Percentiles rank a stretch among this genome's conserved stretches.
These are phyloP conservation scores for Eimeria praecox DNA, from an alignment of 169 alveolate genomes.

Conservation along the genomic window DNA sequence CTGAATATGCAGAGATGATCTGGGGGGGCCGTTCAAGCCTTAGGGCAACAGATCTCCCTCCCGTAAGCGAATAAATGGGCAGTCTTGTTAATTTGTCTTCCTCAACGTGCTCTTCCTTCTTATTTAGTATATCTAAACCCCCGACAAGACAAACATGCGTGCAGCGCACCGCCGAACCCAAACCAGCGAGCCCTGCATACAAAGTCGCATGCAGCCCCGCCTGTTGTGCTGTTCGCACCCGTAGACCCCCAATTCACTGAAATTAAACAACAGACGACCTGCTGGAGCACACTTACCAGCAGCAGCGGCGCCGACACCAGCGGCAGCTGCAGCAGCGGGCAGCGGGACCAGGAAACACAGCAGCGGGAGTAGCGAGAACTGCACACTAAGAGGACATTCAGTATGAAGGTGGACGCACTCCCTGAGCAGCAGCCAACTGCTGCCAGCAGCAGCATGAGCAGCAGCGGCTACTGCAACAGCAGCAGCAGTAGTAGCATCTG, in stretches of 20 bases:
- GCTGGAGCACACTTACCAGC: not conserved
- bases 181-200: not conserved
- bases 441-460: not conserved
- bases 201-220: not conserved
- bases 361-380: not conserved
- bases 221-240: not conserved
- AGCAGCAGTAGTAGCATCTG: not conserved
- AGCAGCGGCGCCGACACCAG: not conserved
- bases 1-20: not conserved
- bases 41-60: not conserved
- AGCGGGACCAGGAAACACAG: not conserved
- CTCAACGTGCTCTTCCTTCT: not conserved
- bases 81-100: not conserved
- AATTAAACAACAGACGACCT: not conserved
- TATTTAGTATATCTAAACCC: not conserved
- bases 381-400: not conserved
- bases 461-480: constrained; percentile 36
- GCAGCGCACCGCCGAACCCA: not conserved
- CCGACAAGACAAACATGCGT: not conserved
- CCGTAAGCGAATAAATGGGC: not conserved
- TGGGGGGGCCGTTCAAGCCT: not conserved
- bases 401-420: not conserved
- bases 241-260: not conserved
- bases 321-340: constrained; percentile 30
- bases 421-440: constrained; percentile 32